Percentiles rank a stretch among this genome's conserved stretches.
phyloP scores from a whole-genome alignment of 2,329 filamentous ascomycete species.

The Fusarium pilosicola region DNA sequence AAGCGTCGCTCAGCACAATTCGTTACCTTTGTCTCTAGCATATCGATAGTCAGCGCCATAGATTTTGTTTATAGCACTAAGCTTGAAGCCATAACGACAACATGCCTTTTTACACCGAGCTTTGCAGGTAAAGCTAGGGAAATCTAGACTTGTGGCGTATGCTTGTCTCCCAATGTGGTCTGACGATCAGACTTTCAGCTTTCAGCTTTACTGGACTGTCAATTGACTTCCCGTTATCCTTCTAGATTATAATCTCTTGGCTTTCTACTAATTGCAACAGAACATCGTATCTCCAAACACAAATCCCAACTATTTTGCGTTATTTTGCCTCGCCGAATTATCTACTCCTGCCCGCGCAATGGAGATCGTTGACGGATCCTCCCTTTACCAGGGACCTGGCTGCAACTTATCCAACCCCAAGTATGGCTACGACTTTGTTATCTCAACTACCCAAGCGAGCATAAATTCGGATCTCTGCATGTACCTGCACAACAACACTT shows the following conservation, averaged over 20 bases:
- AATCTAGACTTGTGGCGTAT: background rate
- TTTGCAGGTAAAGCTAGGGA: accelerated
- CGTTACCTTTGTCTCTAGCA: background rate
- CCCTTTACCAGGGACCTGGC: background rate
- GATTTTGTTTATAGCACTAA: background rate
- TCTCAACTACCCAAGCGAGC: background rate
- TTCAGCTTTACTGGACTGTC: background rate
- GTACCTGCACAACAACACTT: background rate
- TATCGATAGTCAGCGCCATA: background rate
- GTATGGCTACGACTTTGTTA: background rate
- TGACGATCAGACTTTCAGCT: background rate
- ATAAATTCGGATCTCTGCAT: background rate
- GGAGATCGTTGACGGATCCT: background rate
- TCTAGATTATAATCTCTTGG: background rate
- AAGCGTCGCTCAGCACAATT: background rate
- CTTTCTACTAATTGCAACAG: background rate
- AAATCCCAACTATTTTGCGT: background rate
- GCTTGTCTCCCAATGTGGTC: background rate
- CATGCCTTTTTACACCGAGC: accelerated
- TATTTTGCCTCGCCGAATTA: accelerated
- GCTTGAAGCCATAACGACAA: background rate
- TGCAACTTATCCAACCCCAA: background rate
- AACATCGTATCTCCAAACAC: accelerated
- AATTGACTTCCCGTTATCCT: accelerated
- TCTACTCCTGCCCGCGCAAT: background rate